These are phyloP conservation scores for Tubosaeta sp. DNA, from an alignment of 768 basidiomycete species.

Conservation along the genomic window DNA sequence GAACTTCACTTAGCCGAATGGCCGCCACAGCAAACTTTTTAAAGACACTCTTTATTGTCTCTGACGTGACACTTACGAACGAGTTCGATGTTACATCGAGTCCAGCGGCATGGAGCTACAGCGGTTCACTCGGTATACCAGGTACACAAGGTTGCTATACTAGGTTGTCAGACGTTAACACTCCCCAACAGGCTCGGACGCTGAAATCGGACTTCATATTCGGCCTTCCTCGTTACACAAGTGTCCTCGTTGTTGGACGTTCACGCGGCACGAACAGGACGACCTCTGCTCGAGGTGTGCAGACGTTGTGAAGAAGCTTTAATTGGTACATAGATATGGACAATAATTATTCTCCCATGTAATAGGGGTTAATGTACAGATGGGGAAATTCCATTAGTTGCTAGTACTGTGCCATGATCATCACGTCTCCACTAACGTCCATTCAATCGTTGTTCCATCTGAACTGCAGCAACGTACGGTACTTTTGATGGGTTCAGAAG, in stretches of 20 bases:
- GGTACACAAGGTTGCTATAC: constrained; percentile 36
- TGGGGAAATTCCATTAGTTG: neutral
- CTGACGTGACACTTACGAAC: constrained; percentile 55
- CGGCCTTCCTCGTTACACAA: constrained; percentile 59
- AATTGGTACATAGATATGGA: constrained; percentile 1
- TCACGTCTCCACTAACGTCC: neutral
- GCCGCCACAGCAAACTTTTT: constrained; percentile 51
- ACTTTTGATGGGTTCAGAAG: constrained; percentile 34
- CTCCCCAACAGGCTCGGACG: constrained; percentile 8
- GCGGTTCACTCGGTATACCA: constrained; percentile 38
- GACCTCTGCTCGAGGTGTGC: constrained; percentile 65
- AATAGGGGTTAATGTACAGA: constrained; percentile 12
- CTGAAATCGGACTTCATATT: constrained; percentile 46
- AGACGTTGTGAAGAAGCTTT: constrained; percentile 15
- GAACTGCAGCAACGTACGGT: constrained; percentile 1
- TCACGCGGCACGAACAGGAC: constrained; percentile 47
- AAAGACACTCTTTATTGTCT: constrained; percentile 78
- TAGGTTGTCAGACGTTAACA: neutral
- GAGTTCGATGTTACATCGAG: constrained; percentile 38
- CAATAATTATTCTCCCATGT: no score
- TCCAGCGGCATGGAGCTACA: constrained; percentile 49
- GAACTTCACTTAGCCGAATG: neutral
- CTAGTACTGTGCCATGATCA: neutral
- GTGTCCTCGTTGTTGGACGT: constrained; percentile 93
- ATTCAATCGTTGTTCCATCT: neutral